Evolutionary conservation across 208 protist species (phyloP), one percentile per base, ranked within the genome.

Genomic region (Jaenimonas drosophilae): DNA sequence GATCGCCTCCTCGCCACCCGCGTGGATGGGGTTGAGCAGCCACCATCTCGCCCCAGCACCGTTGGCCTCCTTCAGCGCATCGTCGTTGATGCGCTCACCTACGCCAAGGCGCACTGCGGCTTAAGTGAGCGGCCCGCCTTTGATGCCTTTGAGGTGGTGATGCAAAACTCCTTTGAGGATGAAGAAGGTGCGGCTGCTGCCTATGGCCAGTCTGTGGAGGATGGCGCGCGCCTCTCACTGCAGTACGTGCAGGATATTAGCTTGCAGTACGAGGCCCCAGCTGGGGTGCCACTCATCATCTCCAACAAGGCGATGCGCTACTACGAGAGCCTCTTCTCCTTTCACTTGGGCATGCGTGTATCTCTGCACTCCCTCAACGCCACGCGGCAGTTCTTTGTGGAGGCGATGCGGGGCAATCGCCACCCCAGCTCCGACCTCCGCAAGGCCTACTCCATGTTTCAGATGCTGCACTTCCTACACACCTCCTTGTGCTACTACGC

Each of bases 321-420:
- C 62, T 93, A 93, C 39, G 67, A 84, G 38, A 57, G 65, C 0
- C 65, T 93, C 23, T 82, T 88, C 53, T 70, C 59, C 0, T 70
- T 89, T 29, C 69, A 85, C 23, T 63, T 93, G 19, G 29, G 54
- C 1, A 36, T 85, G 14, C 73, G 76, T 16, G 73, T 89, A 41
- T 65, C 79, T 4, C 44, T 78, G 16, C 59, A 80, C 45, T 70
- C 79, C 14, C 62, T 93, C 27, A 64, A 85, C 34, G 33, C 38
- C 24, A 61, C 68, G 32, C 75, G 76, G 32, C 44, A 61, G 7
- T 37, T 68, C 19, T 80, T 92, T 50, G 50, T 66, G 5, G 74
- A 74, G 41, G 79, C 74, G 16, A 59, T 72, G 23, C 20, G 79
- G n/a, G 64, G 61, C 2, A 92, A 87, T 56, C 47, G 23, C 20